Base-by-base conservation (phyloP, 1,139 yeast species). In the Yamadazyma kanchanaburiensis region DNA sequence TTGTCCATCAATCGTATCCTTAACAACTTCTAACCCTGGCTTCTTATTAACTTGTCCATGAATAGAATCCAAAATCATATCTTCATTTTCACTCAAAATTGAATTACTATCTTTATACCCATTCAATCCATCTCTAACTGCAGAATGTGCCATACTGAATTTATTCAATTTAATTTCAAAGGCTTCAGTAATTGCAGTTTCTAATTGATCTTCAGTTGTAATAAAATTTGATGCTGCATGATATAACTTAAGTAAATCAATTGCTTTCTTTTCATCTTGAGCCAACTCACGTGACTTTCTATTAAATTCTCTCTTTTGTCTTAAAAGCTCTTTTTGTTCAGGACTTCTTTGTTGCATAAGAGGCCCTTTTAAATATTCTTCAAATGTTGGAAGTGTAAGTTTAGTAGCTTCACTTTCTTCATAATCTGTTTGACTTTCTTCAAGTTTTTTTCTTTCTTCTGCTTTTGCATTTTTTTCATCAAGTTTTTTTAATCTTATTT, bases 361-460 rank as follows among this genome's bases (percentile, higher is more conserved):
- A 12, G 89, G 84, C 3, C 85, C 85, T 22, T 73, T 54, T 41
- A 83, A 62, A 42, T 81, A 69, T 24, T 75, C 68, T 46, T 83
- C 89, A 40, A 88, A 67, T 3, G 95, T 84, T 26, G 96, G 96
- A 31, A 86, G 67, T 2, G 95, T 84, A 46, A 82, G 70, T 45
- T 63, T 61, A 26, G 79, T 70, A 13, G 87, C 79, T 35, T 65
- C 69, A 5, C 78, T 63, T 40, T 63, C 68, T 41, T 58, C 58
- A 35, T 65, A 53, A 39, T 53, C 55, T 27, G 42, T 46, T 31
- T 31, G 24, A 19, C 21, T 25, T 9, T 22, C 18, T 15, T 25
- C 31, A 12, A 9, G 50, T 55, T 49, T 55, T 36, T 53, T 51
- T 35, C 46, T 48, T 37, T 51, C 47, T 32, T 53, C 45, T 38